Evolutionary conservation across 768 basidiomycete species (phyloP).

Genomic region (Kwoniella mangroviensis): DNA sequence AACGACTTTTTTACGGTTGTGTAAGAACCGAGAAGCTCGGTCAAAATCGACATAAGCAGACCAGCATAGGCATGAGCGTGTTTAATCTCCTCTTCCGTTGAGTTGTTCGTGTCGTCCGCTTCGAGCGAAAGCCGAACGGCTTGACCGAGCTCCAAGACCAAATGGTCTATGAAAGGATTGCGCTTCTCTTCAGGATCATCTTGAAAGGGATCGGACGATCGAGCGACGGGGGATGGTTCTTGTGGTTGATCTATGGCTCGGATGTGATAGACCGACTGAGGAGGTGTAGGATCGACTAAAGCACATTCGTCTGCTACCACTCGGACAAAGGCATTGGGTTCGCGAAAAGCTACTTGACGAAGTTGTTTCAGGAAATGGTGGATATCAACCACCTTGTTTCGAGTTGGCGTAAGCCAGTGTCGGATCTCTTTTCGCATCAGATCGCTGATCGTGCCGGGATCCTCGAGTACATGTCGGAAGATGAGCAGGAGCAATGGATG

Average conservation of each 20-base stretch:
- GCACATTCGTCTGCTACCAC: slow-evolving; percentile 73
- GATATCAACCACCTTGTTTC: slow-evolving; percentile 68
- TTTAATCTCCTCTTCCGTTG: background rate
- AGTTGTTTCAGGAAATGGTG: slow-evolving; percentile 74
- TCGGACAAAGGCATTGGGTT: slow-evolving; percentile 75
- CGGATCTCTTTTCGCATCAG: slow-evolving; percentile 84
- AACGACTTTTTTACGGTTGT: slow-evolving; percentile 87
- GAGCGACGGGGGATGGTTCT: background rate
- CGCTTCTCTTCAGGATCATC: background rate
- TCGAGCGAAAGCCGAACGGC: slow-evolving; percentile 14
- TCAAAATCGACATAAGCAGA: slow-evolving; percentile 61
- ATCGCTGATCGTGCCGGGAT: slow-evolving; percentile 64
- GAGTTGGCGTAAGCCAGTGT: slow-evolving; percentile 75
- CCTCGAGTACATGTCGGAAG: slow-evolving; percentile 90
- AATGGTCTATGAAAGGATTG: slow-evolving; percentile 21
- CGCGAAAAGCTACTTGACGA: slow-evolving; percentile 78
- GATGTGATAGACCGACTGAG: slow-evolving; percentile 64
- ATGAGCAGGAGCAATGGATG: slow-evolving; percentile 85
- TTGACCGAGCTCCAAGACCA: slow-evolving; percentile 21
- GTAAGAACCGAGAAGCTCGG: slow-evolving; percentile 92
- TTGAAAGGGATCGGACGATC: slow-evolving; percentile 31
- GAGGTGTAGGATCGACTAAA: slow-evolving; percentile 69
- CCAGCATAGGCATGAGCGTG: slow-evolving; percentile 29
- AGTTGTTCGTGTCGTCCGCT: slow-evolving; percentile 4
- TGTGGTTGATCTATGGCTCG: slow-evolving; percentile 61